Percentiles rank a stretch among this genome's conserved stretches.
Conservation (phyloP, 2,329 filamentous ascomycete species). For the Mycosphaerelloides madeirae region DNA sequence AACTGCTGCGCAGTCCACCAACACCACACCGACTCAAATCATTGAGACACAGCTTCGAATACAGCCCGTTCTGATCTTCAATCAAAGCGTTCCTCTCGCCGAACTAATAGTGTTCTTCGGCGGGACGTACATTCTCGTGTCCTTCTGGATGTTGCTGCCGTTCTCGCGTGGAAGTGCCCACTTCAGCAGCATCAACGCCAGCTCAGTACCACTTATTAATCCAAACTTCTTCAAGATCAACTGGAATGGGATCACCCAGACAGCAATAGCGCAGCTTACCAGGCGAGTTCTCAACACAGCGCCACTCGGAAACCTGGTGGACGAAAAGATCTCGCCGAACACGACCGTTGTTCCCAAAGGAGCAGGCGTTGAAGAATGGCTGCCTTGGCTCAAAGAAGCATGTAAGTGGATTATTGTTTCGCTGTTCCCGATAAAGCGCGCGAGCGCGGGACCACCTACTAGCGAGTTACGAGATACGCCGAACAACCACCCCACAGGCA, state of each 20-base stretch:
- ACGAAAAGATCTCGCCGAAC: conserved; percentile 26
- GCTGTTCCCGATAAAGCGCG: background rate
- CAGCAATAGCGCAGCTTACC: conserved; percentile 10
- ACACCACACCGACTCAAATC: conserved; percentile 11
- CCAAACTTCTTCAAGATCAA: conserved; percentile 25
- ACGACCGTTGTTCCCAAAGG: conserved; percentile 2
- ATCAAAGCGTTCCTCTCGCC: conserved; percentile 4
- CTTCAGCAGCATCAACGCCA: conserved; percentile 22
- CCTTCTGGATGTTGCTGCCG: conserved; percentile 20
- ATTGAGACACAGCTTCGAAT: conserved; percentile 2
- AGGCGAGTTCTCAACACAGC: conserved; percentile 18
- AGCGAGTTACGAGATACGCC: conserved; percentile 1
- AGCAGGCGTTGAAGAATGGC: conserved; percentile 11
- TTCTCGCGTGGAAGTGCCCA: conserved; percentile 25
- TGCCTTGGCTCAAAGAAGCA: conserved; percentile 5
- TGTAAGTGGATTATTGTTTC: conserved; percentile 18
- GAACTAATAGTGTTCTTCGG: conserved; percentile 1
- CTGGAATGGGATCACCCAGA: conserved; percentile 24
- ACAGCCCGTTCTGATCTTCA: conserved; percentile 10
- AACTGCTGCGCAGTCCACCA: conserved; percentile 34
- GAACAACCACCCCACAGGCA: conserved; percentile 19
- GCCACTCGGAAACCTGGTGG: conserved; percentile 23
- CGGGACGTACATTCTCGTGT: conserved; percentile 6
- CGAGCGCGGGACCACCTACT: background rate
- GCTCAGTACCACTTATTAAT: conserved; percentile 23